Conservation (phyloP, 2,329 filamentous ascomycete species). For the Colletotrichum eremochloae region DNA sequence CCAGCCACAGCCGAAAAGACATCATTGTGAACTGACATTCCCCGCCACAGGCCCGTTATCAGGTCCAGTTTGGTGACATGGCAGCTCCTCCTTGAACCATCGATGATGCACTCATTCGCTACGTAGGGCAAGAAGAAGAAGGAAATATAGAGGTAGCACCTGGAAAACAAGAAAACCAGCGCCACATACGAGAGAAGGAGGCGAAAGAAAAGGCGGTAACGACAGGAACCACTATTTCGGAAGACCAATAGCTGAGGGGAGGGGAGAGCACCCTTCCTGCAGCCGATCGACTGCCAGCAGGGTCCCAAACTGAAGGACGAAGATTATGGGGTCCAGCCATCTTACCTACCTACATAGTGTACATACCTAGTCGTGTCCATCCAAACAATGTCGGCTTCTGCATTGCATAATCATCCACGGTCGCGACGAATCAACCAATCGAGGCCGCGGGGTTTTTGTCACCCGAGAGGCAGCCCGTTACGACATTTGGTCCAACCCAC, state of each 20-base stretch:
- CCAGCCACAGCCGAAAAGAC: conserved; percentile 7
- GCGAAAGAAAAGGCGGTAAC: not conserved
- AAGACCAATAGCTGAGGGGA: no score
- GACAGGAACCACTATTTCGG: no score
- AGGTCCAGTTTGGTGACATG: not conserved
- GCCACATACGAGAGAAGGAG: not conserved
- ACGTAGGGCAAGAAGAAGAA: not conserved
- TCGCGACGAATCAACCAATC: conserved; percentile 1
- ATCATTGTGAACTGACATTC: conserved; percentile 29
- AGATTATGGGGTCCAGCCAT: not conserved
- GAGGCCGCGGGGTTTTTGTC: not conserved
- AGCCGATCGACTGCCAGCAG: conserved; percentile 28
- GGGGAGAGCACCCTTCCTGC: conserved; percentile 26
- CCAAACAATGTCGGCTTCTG: not conserved
- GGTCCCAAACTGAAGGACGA: not conserved
- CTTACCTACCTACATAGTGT: no score
- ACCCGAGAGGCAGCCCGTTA: conserved; percentile 19
- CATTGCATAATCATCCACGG: conserved; percentile 1
- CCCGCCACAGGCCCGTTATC: not conserved
- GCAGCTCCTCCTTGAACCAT: not conserved
- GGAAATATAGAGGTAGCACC: not conserved
- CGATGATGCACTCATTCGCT: not conserved
- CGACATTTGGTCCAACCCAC: conserved; percentile 7
- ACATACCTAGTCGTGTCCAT: not conserved
- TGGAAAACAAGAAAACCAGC: not conserved